These are phyloP conservation scores for Fusarium nodosum DNA, from an alignment of 2,329 filamentous ascomycete genomes.

Conservation along the genomic window DNA sequence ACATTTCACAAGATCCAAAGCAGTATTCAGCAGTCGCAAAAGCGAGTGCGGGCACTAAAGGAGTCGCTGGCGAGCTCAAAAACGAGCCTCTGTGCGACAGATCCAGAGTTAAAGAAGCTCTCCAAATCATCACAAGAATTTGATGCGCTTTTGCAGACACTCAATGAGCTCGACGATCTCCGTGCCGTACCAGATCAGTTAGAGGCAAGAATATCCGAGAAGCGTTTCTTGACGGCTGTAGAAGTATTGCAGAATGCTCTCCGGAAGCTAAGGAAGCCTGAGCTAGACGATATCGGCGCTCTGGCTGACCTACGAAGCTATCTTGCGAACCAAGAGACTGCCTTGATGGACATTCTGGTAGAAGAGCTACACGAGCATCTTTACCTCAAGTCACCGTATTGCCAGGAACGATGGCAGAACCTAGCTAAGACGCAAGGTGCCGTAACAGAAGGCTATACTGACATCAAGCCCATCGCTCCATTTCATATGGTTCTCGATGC, in stretches of 20 bases:
- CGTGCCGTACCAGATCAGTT: conserved; percentile 91
- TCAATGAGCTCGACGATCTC: conserved; percentile 88
- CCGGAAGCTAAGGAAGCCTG: conserved; percentile 84
- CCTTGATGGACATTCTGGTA: conserved; percentile 93
- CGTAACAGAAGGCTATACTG: conserved; percentile 63
- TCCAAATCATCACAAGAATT: conserved; percentile 91
- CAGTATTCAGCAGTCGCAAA: conserved; percentile 90
- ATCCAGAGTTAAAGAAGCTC: conserved; percentile 91
- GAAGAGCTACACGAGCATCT: conserved; percentile 97
- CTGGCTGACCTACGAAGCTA: conserved; percentile 88
- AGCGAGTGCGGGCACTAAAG: conserved; percentile 84
- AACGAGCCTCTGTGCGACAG: conserved; percentile 83
- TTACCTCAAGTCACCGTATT: conserved; percentile 97
- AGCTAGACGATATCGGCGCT: conserved; percentile 91
- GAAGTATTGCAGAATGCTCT: conserved; percentile 91
- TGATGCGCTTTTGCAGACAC: conserved; percentile 86
- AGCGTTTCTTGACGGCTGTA: conserved; percentile 92
- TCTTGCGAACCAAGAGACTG: conserved; percentile 91
- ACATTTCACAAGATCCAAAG: conserved; percentile 99
- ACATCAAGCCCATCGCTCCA: conserved; percentile 62
- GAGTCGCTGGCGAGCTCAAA: conserved; percentile 86
- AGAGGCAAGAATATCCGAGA: conserved; percentile 95
- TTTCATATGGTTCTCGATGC: conserved; percentile 72
- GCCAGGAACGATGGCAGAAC: conserved; percentile 93
- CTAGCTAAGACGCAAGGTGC: conserved; percentile 76